A percentile compares a stretch with the other conserved stretches of the same genome.
Conservation (phyloP, 1,139 yeast species). For the Kodamaea ohmeri region DNA sequence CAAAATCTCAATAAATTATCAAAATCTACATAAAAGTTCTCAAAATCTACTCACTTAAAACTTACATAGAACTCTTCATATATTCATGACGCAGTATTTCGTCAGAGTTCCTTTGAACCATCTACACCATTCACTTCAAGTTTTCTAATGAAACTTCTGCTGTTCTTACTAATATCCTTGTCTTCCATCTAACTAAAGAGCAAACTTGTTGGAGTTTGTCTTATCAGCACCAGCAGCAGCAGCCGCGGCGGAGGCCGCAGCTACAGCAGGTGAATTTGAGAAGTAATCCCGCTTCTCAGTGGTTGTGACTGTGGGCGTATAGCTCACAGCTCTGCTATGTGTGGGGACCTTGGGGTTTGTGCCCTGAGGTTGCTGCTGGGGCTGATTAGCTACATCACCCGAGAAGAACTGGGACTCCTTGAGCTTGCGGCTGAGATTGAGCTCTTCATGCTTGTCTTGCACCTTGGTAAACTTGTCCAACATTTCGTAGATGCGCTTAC, state of each 20-base stretch:
- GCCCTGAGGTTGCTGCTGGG: constrained; percentile 3
- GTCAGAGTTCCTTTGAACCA: too few relatives aligned
- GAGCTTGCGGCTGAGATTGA: constrained; percentile 12
- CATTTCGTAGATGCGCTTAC: constrained; percentile 49
- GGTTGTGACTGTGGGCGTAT: constrained; percentile 5
- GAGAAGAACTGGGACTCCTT: constrained; percentile 9
- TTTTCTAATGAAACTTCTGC: too few relatives aligned
- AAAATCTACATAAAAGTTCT: too few relatives aligned
- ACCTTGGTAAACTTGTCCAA: constrained; percentile 59
- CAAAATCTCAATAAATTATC: too few relatives aligned
- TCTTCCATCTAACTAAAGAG: background rate
- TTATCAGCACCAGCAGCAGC: constrained; percentile 8
- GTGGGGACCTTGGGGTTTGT: constrained; percentile 3
- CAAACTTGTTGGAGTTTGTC: background rate
- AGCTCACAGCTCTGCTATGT: constrained; percentile 12
- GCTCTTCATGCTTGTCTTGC: constrained; percentile 54
- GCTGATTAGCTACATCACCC: constrained; percentile 5
- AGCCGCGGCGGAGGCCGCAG: constrained; percentile 12
- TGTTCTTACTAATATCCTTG: background rate
- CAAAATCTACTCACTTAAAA: too few relatives aligned
- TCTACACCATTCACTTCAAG: background rate
- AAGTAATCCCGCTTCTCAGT: constrained; percentile 18
- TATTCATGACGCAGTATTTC: too few relatives aligned
- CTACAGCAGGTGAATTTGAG: constrained; percentile 13
- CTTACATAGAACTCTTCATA: too few relatives aligned